These are phyloP conservation scores for Prunus yedoensis DNA, from an alignment of 331 rosid species.

Conservation along the genomic window DNA sequence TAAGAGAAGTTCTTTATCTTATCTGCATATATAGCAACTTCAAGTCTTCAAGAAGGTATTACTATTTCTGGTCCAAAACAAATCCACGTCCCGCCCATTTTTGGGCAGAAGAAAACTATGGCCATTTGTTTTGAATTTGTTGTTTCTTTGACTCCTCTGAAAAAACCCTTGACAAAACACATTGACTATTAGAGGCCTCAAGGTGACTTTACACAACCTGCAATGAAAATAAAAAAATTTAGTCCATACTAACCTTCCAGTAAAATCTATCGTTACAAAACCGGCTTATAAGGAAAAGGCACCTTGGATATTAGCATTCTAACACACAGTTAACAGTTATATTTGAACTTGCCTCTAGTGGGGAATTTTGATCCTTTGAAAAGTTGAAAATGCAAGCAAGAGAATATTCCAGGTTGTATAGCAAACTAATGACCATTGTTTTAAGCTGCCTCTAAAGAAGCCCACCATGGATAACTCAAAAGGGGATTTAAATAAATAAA, in stretches of 20 bases:
- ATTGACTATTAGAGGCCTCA: too few relatives aligned
- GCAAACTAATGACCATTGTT: background rate
- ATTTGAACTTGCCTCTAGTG: background rate
- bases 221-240: too few relatives aligned
- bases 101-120: background rate
- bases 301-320: background rate
- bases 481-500: slow-evolving; percentile 9
- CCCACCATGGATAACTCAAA: slow-evolving; percentile 29
- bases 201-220: too few relatives aligned
- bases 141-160: too few relatives aligned
- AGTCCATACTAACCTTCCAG: too few relatives aligned
- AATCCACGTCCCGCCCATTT: too few relatives aligned
- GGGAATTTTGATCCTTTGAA: background rate
- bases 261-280: background rate
- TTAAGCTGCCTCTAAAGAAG: slow-evolving; percentile 36
- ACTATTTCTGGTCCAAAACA: background rate
- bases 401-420: slow-evolving; percentile 40
- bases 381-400: slow-evolving; percentile 12
- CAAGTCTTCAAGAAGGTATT: background rate
- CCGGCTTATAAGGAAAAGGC: background rate
- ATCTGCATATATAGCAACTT: background rate
- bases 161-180: too few relatives aligned
- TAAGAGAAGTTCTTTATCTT: background rate
- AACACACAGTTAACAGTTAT: background rate
- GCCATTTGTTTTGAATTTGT: background rate